Evolutionary conservation across 2,329 filamentous ascomycete species (phyloP).

Genomic region (Penicillium sp.): DNA sequence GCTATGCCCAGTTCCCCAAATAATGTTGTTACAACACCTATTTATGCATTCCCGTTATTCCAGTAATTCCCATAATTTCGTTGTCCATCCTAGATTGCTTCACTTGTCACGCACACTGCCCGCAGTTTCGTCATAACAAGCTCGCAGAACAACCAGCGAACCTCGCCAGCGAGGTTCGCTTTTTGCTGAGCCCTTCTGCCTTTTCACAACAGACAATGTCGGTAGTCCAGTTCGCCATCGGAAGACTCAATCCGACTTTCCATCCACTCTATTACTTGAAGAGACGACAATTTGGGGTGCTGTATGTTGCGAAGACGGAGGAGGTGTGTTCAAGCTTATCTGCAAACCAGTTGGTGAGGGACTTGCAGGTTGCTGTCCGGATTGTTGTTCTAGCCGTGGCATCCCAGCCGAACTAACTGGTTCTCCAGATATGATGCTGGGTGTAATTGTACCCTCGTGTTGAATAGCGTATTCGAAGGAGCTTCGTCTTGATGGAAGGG

Average conservation of each 20-base stretch:
- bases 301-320: neutral
- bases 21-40: neutral
- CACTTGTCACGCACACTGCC: slow-evolving; percentile 4
- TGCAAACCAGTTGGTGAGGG: neutral
- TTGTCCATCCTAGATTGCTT: no score
- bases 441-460: neutral
- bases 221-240: neutral
- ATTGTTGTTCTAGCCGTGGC: neutral
- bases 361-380: neutral
- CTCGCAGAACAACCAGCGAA: neutral
- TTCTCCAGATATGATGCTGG: neutral
- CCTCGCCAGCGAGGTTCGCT: neutral
- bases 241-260: neutral
- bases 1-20: neutral
- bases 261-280: neutral
- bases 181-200: neutral
- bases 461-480: slow-evolving; percentile 2
- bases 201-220: neutral
- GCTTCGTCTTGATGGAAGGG: slow-evolving; percentile 18
- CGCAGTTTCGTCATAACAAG: slow-evolving; percentile 1
- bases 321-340: neutral
- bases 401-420: neutral
- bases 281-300: slow-evolving; percentile 6
- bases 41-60: neutral
- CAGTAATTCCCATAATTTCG: no score